phyloP scores from a whole-genome alignment of 23 red algal genomes.

The Cyanidioschyzon merolae region DNA sequence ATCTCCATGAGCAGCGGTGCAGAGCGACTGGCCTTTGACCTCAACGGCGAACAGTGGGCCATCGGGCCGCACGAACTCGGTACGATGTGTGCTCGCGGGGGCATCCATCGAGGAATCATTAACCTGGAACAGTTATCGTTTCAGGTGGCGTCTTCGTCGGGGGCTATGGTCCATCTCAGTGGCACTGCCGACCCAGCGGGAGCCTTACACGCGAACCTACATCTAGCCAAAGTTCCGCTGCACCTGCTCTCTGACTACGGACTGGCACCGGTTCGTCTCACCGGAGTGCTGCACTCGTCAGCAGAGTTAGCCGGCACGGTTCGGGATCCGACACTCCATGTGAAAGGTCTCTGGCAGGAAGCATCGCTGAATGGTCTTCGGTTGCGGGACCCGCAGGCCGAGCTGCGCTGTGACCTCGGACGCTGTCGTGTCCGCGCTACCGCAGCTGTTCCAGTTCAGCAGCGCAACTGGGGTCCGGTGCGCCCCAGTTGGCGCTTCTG shows the following conservation, averaged over 20 bases:
- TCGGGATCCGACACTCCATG: not conserved
- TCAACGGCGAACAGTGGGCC: not conserved
- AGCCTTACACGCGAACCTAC: not conserved
- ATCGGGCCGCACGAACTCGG: constrained; percentile 11
- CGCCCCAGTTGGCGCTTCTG: not conserved
- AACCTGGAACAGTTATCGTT: constrained; percentile 13
- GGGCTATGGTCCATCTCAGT: not conserved
- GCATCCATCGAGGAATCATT: not conserved
- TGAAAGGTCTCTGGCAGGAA: not conserved
- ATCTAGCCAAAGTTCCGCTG: not conserved
- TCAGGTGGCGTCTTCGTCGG: not conserved
- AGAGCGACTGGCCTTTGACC: not conserved
- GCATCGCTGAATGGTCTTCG: not conserved
- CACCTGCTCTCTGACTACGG: not conserved
- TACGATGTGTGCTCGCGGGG: not conserved
- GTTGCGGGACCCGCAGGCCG: not conserved
- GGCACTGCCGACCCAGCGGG: not conserved
- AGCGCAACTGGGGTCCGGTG: not conserved
- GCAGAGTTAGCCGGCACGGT: not conserved
- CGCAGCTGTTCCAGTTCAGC: not conserved
- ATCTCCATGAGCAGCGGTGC: not conserved
- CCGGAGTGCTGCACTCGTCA: not conserved
- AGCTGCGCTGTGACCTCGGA: not conserved
- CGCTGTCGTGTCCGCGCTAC: not conserved
- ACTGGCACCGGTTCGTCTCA: not conserved